Evolutionary conservation across 2,329 filamentous ascomycete genomes (phyloP).

Genomic region (Alternaria angustiovoidea): DNA sequence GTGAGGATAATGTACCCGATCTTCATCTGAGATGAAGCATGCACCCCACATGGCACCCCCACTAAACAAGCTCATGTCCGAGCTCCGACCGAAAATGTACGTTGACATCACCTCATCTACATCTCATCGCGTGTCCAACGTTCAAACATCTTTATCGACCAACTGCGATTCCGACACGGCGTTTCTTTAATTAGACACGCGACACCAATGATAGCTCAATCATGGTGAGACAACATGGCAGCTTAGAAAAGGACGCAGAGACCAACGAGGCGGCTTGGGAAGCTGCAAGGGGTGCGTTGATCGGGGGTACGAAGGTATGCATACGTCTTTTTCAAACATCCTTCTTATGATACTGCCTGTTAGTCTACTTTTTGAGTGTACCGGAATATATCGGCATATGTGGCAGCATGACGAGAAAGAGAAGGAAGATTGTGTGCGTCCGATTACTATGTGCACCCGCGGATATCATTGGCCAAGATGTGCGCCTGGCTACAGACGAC

Average conservation of each 20-base stretch:
- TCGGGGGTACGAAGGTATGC: conserved; percentile 70
- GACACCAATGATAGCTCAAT: background rate
- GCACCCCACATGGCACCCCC: conserved; percentile 1
- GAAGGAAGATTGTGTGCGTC: background rate
- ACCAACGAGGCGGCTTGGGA: conserved; percentile 75
- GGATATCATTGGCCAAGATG: background rate
- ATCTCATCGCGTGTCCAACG: background rate
- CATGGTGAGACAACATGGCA: conserved; percentile 62
- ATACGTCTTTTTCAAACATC: background rate
- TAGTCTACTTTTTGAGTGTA: too few species aligned
- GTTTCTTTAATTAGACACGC: background rate
- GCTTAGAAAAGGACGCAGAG: conserved; percentile 68
- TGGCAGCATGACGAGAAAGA: background rate
- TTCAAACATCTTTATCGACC: background rate
- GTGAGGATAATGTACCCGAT: background rate
- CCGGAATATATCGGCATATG: background rate
- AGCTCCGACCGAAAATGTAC: conserved; percentile 7
- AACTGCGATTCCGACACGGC: background rate
- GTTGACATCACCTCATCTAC: conserved; percentile 3
- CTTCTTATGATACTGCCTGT: background rate
- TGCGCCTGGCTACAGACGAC: background rate
- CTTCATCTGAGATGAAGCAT: background rate
- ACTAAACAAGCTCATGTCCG: conserved; percentile 8
- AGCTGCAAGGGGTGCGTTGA: conserved; percentile 70
- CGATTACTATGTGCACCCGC: background rate